Evolutionary conservation across 208 protist genomes (phyloP).

Genomic region (Leishmania martiniquensis): DNA sequence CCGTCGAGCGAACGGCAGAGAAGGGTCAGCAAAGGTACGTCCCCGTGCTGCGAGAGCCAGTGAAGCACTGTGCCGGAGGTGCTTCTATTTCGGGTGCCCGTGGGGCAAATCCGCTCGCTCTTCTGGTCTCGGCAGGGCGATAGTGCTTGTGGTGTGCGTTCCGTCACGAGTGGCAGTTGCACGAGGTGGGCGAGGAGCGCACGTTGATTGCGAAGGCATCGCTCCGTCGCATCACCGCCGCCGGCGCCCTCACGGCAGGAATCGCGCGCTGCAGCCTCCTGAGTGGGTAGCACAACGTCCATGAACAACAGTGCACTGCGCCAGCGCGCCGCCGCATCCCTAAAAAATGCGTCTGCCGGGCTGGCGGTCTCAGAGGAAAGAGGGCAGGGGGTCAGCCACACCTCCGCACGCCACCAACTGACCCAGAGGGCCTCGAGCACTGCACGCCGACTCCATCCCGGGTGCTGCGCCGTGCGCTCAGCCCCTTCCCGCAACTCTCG

Average conservation of each 20-base stretch:
- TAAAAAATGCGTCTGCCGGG: not conserved
- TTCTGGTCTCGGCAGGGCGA: not conserved
- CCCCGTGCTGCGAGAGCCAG: constrained; percentile 15
- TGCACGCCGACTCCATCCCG: not conserved
- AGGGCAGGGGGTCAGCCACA: constrained; percentile 1
- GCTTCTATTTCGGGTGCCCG: not conserved
- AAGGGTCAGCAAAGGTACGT: constrained; percentile 16
- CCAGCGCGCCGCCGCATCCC: constrained; percentile 12
- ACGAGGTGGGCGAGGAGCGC: constrained; percentile 5
- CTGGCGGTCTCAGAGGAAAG: not conserved
- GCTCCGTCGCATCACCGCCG: not conserved
- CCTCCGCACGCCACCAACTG: constrained; percentile 17
- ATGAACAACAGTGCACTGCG: constrained; percentile 15
- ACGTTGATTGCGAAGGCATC: not conserved
- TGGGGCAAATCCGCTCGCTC: not conserved
- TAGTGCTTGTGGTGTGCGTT: not conserved
- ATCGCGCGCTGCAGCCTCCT: not conserved
- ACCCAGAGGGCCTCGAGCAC: constrained; percentile 8
- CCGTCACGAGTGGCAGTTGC: not conserved
- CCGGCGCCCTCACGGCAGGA: not conserved
- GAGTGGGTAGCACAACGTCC: constrained; percentile 5
- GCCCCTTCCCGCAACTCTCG: not conserved
- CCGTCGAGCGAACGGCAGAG: not conserved
- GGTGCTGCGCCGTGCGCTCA: not conserved
- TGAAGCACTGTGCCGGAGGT: constrained; percentile 13